Evolutionary conservation across 78 protist species (phyloP), one percentile per base, ranked within the genome.

Genomic region (Emiliania huxleyi): DNA sequence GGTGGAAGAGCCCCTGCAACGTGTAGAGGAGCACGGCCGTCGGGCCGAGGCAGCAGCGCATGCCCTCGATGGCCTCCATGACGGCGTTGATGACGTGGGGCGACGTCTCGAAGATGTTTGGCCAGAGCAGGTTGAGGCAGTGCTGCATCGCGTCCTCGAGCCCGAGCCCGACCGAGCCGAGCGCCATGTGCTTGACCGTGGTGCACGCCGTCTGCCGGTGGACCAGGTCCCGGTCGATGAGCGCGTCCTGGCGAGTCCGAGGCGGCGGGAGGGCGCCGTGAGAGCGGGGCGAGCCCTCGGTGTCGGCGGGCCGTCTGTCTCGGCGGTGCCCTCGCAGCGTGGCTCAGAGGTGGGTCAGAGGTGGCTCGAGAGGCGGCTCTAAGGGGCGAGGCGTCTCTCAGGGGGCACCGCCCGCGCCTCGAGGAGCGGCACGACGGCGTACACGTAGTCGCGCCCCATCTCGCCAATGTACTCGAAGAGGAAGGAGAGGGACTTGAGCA

Each of bases 41-140:
- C 23, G 99, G 97, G 15, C 99, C 99, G 29, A 98, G 94, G 6
- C 97, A 90, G 29, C 97, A 95, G n/a, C 99, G 92, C 38, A 96
- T 25, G 33, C 99, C 99, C 35, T 98, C 99, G 23, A 99, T 96
- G 0, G 99, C 99, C 29, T 98, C 99, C 75, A 94, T 69, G 46
- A 98, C 98, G 52, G 99, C 98, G 69, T 97, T 96, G 95, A 99
- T 97, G 45, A 99, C 98, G 93, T 99, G 99, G 3, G 99, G 99
- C 8, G 98, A 94, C 37, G 98, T 94, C 94, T 99, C 99, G 93
- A 99, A 98, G 55, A 99, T 95, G 97, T 99, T 99, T 12, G 99
- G 99, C 99, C 99, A 99, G 42, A 99, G 97, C 69, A 83, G 96
- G 94, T 99, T 99, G 90, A 99, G 96, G 56, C 99, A 92, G 84